Evolutionary conservation across 2,329 filamentous ascomycete species (phyloP), one percentile per base, ranked within the genome.

Genomic region (Talaromyces piceae): DNA sequence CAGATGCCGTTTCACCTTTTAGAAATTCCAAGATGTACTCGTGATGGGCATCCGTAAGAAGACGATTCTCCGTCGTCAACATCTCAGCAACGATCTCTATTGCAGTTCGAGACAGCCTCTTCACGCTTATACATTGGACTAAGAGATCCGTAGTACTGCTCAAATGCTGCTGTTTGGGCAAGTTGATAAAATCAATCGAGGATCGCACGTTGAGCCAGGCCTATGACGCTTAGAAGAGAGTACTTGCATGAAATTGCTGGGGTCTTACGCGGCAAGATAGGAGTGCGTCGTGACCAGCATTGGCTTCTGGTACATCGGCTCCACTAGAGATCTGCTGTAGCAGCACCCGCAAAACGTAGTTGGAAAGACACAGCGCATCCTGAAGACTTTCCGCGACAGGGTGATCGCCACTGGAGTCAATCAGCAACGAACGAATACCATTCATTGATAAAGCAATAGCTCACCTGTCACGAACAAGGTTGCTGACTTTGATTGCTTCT

Each of bases 321-420:
- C 55, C 57, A 27, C 56, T 48, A 22, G 53, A 44, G 8, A 53
- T 52, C 52, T 64, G 60, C 41, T 63, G 57, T 41, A 64, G 54
- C 12, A 68, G 60, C 45, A 63, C 64, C 31, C 59, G 58, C 45
- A 68, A 61, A 28, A 67, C 63, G 55, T 63, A 71, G 46, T 69
- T 62, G 28, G 66, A 61, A 3, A 72, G 55, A 43, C 59, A 55
- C 33, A 72, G 62, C 1, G 64, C 69, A 61, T 72, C 67, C 28
- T 59, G 58, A 31, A 65, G 58, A 54, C 71, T 72, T n/a, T 57
- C 54, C 50, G 56, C 54, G 47, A 62, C 47, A 23, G 59, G 57
- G 45, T 55, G 56, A 16, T 52, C 41, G 7, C 54, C 54, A 41
- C 49, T 53, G 46, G 18, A 25, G 9, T 43, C 12, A 25, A 12